Conservation (phyloP, 1,284 basidiomycete species). For the Violaceomyces palustris region DNA sequence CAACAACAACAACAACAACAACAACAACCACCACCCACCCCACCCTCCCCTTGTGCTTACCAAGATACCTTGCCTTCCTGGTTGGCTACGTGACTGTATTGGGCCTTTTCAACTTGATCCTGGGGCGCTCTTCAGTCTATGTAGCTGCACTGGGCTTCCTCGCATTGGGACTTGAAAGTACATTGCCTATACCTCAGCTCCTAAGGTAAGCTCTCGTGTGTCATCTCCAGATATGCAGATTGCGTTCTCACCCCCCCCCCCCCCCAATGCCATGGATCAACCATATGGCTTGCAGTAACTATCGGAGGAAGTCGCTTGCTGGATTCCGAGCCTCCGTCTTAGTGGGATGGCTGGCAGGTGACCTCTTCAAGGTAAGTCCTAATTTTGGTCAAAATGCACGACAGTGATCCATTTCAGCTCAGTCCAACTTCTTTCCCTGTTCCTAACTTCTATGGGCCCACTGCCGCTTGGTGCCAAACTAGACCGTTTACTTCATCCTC, state of each 20-base stretch:
- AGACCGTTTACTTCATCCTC: slow-evolving; percentile 27
- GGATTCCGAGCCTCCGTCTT: slow-evolving; percentile 77
- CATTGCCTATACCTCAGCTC: slow-evolving; percentile 33
- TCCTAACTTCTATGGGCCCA: not conserved
- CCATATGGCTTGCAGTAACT: slow-evolving; percentile 45
- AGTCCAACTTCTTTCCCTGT: too few species aligned
- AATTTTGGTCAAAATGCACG: too few species aligned
- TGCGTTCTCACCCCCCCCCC: not conserved
- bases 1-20: too few species aligned
- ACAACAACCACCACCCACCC: too few species aligned
- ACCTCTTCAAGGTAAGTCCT: slow-evolving; percentile 56
- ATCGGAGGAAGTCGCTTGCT: slow-evolving; percentile 72
- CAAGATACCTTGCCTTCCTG: slow-evolving; percentile 71
- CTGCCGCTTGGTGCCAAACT: not conserved
- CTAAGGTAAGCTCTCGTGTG: too few species aligned
- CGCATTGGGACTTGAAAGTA: slow-evolving; percentile 61
- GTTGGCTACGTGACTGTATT: slow-evolving; percentile 62
- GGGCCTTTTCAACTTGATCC: slow-evolving; percentile 59
- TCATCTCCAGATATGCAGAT: too few species aligned
- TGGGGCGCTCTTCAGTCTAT: slow-evolving; percentile 65
- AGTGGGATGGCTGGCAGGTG: slow-evolving; percentile 55
- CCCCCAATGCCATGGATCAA: not conserved
- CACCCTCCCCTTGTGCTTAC: not conserved
- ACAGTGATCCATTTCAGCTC: too few species aligned
- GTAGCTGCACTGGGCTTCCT: slow-evolving; percentile 69